These are phyloP conservation scores for Escallonia rubra DNA, from an alignment of 129 eudicot genomes.

Conservation along the genomic window DNA sequence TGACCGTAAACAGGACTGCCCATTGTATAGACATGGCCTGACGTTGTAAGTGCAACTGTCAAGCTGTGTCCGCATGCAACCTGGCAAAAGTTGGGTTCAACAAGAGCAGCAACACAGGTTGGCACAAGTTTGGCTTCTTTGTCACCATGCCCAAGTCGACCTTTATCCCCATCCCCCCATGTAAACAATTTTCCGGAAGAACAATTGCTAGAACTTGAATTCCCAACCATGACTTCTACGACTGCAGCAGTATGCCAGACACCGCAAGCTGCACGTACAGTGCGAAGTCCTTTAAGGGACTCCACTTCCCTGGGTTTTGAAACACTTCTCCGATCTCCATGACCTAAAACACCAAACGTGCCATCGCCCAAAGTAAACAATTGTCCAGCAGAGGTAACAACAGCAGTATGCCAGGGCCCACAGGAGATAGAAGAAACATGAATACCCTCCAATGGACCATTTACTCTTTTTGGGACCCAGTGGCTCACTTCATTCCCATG, in stretches of 20 bases:
- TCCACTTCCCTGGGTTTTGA: slow-evolving; percentile 92
- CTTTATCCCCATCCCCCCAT: slow-evolving; percentile 98
- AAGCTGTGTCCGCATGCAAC: slow-evolving; percentile 95
- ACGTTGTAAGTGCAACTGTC: slow-evolving; percentile 91
- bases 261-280: slow-evolving; percentile 91
- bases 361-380: slow-evolving; percentile 95
- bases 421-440: slow-evolving; percentile 91
- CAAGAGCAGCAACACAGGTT: slow-evolving; percentile 98
- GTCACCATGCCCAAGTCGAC: slow-evolving; percentile 91
- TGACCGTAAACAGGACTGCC: slow-evolving; percentile 97
- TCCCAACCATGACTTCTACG: slow-evolving; percentile 94
- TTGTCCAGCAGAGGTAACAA: slow-evolving; percentile 95
- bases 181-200: slow-evolving; percentile 92
- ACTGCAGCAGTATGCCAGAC: slow-evolving; percentile 99
- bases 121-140: slow-evolving; percentile 92
- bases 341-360: slow-evolving; percentile 95
- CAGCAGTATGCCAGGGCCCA: slow-evolving; percentile 98
- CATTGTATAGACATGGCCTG: slow-evolving; percentile 92
- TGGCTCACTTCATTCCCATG: slow-evolving; percentile 95
- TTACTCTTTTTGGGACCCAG: slow-evolving; percentile 90
- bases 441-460: slow-evolving; percentile 90
- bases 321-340: slow-evolving; percentile 68
- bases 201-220: slow-evolving; percentile 83
- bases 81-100: slow-evolving; percentile 89
- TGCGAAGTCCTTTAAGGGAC: slow-evolving; percentile 85